Conservation (phyloP, 164 flowering plant species). For the Sextonia rubra region DNA sequence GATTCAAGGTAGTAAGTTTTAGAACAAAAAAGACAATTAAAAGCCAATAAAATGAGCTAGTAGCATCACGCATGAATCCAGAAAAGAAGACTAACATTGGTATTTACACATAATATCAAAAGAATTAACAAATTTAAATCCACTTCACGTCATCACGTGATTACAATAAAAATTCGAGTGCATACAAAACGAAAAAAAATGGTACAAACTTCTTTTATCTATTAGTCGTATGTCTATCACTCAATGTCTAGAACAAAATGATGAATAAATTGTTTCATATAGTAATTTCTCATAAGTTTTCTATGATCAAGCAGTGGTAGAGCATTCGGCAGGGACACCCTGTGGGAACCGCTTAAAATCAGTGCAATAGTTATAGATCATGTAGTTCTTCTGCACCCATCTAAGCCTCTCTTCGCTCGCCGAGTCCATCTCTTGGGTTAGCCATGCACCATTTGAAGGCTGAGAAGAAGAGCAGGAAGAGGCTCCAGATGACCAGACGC, state of each 20-base stretch:
- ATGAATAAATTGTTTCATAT: not conserved
- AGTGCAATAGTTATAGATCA: conserved; percentile 15
- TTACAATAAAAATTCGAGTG: not conserved
- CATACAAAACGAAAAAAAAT: not conserved
- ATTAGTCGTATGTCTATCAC: too few relatives aligned
- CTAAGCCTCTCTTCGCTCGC: not conserved
- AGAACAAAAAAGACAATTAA: too few relatives aligned
- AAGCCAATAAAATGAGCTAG: too few relatives aligned
- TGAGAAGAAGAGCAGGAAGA: not conserved
- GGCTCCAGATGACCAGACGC: not conserved
- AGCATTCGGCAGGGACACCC: conserved; percentile 11
- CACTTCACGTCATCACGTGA: too few relatives aligned
- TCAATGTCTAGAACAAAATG: not conserved
- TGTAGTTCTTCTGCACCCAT: conserved; percentile 12
- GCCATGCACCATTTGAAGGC: not conserved
- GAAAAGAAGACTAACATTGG: too few relatives aligned
- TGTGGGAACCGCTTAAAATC: conserved; percentile 14
- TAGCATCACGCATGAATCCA: too few relatives aligned
- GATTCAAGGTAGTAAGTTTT: too few relatives aligned
- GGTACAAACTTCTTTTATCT: not conserved
- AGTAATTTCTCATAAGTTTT: not conserved
- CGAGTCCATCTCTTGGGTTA: not conserved
- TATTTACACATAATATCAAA: too few relatives aligned
- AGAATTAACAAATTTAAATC: too few relatives aligned
- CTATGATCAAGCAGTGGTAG: not conserved